These are phyloP conservation scores for Avena insularis DNA, from an alignment of 176 grass and related monocot species.

Conservation along the genomic window DNA sequence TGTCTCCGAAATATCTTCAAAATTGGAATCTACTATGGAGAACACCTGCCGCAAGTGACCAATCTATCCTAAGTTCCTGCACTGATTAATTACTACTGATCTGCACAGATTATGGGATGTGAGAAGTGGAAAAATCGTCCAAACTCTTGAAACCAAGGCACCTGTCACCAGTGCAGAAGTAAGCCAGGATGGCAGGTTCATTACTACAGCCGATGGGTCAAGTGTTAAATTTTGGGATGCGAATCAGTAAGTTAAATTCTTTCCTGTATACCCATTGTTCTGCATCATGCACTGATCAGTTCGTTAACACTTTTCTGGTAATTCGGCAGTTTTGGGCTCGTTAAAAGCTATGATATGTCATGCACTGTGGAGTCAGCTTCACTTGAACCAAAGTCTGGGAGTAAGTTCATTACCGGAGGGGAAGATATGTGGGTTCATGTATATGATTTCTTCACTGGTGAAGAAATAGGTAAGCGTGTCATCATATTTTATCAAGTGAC, in stretches of 20 bases:
- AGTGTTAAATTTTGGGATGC: conserved; percentile 98
- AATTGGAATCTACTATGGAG: neutral
- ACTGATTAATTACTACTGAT: conserved; percentile 19
- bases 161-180: conserved; percentile 96
- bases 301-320: conserved; percentile 3
- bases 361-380: conserved; percentile 95
- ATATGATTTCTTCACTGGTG: conserved; percentile 93
- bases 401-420: conserved; percentile 89
- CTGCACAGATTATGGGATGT: conserved; percentile 86
- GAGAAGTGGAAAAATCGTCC: conserved; percentile 88
- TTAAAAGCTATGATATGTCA: conserved; percentile 98
- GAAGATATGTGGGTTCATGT: conserved; percentile 97
- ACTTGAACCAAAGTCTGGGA: conserved; percentile 85
- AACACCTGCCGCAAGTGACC: neutral
- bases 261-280: neutral
- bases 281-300: neutral
- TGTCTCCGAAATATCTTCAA: conserved; percentile 9
- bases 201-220: conserved; percentile 93
- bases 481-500: neutral
- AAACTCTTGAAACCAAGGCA: conserved; percentile 96
- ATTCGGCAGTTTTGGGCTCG: conserved; percentile 79
- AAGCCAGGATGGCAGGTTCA: conserved; percentile 92
- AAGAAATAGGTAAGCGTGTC: conserved; percentile 83
- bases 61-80: neutral
- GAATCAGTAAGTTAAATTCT: conserved; percentile 83